Evolutionary conservation across 2,329 filamentous ascomycete species (phyloP), one percentile per base, ranked within the genome.

Genomic region (Fusarium solani-melongenae): DNA sequence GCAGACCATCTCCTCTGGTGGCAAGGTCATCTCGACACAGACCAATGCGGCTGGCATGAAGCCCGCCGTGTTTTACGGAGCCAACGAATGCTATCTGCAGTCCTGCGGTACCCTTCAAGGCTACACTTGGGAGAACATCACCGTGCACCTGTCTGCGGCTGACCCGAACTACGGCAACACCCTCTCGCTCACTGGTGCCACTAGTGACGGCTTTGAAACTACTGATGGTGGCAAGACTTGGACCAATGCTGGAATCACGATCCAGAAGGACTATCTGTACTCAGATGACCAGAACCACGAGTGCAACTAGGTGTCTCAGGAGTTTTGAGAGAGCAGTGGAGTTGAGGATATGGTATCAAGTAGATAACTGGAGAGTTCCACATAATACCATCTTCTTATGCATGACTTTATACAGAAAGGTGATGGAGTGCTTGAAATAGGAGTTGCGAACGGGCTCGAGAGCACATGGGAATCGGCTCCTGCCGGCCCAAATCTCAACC

Each of bases 11-110:
- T 70, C 64, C 2, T 70, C 67, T 10, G 59, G 53, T 2, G 67
- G 67, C 24, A 36, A 57, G n/a, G 60, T 67, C 15, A 67, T 70
- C 22, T 67, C 67, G 9, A 70, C 64, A 3, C 67, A 70, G 60
- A 70, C 64, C 22, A 70, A 70, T 38, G 67, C 67, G 11, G 67
- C 59, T 29, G 67, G 67, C n/a, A 70, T 70, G 67, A 67, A 67
- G 39, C 67, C 67, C 3, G 67, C 67, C 3, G 67, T 70, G 17
- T 70, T 70, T 22, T 70, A 70, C 60, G 67, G 67, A 29, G 29
- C 67, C 14, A 70, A 70, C n/a, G 64, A 70, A 41, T 70, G 67
- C 64, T 70, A 64, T n/a, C 41, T 70, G 6, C 67, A 70, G 60
- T 41, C 67, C 5, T 70, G 67, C 39, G 67, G 67, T 6, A 70